Evolutionary conservation across 148 eudicot species (phyloP).

Genomic region (Persicaria maculosa): DNA sequence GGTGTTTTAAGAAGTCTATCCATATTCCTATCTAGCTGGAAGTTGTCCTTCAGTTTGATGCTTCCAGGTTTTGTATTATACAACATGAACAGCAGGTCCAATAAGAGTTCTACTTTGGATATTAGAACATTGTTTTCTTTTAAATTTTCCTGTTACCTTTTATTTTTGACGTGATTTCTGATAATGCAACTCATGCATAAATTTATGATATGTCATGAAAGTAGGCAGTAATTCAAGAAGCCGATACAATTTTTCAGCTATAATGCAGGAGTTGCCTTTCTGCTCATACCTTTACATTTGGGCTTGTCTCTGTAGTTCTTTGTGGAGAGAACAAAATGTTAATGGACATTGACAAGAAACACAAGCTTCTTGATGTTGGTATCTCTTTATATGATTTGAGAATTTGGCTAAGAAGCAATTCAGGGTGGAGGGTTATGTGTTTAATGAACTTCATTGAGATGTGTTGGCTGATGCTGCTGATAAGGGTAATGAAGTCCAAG

Average conservation of each 20-base stretch:
- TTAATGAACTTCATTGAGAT: not conserved
- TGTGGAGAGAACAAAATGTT: not conserved
- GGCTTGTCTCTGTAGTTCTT: not conserved
- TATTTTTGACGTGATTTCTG: not conserved
- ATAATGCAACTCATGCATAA: not conserved
- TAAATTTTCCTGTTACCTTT: not conserved
- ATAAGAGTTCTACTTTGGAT: not conserved
- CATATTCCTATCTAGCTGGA: not conserved
- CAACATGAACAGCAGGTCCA: conserved; percentile 4
- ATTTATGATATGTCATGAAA: not conserved
- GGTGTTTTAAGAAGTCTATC: not conserved
- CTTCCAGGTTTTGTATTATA: not conserved
- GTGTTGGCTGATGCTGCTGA: conserved; percentile 14
- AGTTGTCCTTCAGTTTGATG: not conserved
- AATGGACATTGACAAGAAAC: not conserved
- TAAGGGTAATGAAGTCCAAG: conserved; percentile 18
- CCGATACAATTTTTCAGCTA: not conserved
- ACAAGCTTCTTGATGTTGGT: not conserved
- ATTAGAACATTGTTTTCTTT: not conserved
- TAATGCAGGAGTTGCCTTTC: not conserved
- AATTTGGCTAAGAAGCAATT: not conserved
- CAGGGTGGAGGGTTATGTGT: not conserved
- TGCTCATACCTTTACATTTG: not conserved
- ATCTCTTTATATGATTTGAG: not conserved
- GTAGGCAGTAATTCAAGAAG: not conserved